Evolutionary conservation across 345 rosid genomes (phyloP).

Genomic region (Eucalyptus coolabah): DNA sequence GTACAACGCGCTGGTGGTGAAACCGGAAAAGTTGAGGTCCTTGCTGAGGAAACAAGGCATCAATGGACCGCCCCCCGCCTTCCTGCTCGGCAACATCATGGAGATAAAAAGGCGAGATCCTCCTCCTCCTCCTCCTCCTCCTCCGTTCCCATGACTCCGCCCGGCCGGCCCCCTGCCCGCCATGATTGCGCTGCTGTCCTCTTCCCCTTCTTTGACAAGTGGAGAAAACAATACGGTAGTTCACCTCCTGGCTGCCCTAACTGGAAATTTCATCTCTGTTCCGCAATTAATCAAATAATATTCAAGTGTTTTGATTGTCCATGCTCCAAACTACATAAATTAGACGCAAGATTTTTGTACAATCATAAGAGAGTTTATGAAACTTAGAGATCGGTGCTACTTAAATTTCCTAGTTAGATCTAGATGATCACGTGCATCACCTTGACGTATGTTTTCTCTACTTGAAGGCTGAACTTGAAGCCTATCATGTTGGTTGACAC

Average conservation of each 20-base stretch:
- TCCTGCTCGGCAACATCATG: conserved; percentile 26
- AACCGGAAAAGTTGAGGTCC: conserved; percentile 18
- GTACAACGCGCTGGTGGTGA: conserved; percentile 6
- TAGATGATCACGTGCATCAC: background rate
- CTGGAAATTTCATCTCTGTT: background rate
- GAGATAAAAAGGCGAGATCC: conserved; percentile 14
- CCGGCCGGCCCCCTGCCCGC: background rate
- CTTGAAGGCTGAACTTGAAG: background rate
- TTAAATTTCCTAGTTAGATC: background rate
- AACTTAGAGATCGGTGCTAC: background rate
- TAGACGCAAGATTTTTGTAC: background rate
- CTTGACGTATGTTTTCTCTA: background rate
- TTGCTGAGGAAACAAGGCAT: conserved; percentile 20
- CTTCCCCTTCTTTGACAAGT: conserved; percentile 17
- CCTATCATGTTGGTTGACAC: background rate
- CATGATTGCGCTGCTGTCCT: conserved; percentile 17
- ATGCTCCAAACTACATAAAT: background rate
- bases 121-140: background rate
- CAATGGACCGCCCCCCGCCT: conserved; percentile 17
- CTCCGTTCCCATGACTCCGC: background rate
- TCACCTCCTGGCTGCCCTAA: background rate
- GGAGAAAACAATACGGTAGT: conserved; percentile 26
- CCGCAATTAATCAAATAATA: background rate
- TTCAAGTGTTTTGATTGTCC: background rate
- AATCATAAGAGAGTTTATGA: background rate